Percentiles rank a stretch among this genome's conserved stretches.
Evolutionary conservation across 306 rosid genomes (phyloP).

Genomic region (Trichosanthes truncata): DNA sequence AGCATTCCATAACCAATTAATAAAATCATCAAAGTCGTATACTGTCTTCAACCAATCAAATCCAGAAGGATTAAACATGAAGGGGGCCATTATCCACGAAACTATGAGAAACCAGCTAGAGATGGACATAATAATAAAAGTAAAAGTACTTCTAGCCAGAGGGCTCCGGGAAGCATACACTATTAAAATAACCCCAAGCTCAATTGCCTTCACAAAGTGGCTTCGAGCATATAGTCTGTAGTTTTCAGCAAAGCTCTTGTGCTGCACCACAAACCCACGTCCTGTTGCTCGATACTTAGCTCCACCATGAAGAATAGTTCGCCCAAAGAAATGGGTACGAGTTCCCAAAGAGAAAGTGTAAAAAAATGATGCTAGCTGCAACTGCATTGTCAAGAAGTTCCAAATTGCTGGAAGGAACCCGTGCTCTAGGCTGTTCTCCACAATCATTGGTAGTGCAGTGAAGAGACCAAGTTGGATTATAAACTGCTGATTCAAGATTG

Average conservation of each 20-base stretch:
- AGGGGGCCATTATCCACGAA: conserved; percentile 91
- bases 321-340: conserved; percentile 73
- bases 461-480: conserved; percentile 81
- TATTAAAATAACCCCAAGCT: conserved; percentile 70
- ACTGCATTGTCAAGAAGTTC: conserved; percentile 89
- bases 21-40: conserved; percentile 71
- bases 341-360: conserved; percentile 88
- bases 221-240: conserved; percentile 81
- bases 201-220: conserved; percentile 88
- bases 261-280: conserved; percentile 93
- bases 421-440: conserved; percentile 80
- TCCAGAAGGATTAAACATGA: conserved; percentile 87
- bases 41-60: conserved; percentile 99
- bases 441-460: conserved; percentile 88
- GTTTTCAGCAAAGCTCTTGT: conserved; percentile 86
- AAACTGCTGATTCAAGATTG: conserved; percentile 79
- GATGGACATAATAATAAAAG: conserved; percentile 57
- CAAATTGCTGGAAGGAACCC: conserved; percentile 84
- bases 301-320: conserved; percentile 93
- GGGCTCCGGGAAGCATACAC: conserved; percentile 72
- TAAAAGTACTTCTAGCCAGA: conserved; percentile 39
- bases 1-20: conserved; percentile 72
- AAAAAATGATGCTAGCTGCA: conserved; percentile 70
- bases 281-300: conserved; percentile 96
- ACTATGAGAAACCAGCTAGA: conserved; percentile 88